phyloP scores from a whole-genome alignment of 805 yeast genomes.

The Pichia scutulata region DNA sequence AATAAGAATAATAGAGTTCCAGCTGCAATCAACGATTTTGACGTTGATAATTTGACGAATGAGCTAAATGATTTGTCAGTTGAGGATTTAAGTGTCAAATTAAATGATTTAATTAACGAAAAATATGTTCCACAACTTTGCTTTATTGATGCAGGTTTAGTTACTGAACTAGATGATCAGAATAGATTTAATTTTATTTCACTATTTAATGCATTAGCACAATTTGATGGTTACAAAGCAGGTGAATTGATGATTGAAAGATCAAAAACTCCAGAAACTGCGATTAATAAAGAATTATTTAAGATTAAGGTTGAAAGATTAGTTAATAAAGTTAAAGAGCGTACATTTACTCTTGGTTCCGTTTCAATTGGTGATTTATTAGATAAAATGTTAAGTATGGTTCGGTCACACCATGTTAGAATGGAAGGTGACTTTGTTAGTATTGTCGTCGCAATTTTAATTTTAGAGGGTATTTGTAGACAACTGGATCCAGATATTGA shows the following conservation, averaged over 20 bases:
- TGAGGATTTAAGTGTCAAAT: conserved; percentile 33
- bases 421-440: conserved; percentile 97
- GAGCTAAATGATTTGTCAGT: conserved; percentile 31
- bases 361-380: conserved; percentile 87
- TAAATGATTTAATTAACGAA: conserved; percentile 35
- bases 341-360: conserved; percentile 89
- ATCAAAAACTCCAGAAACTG: conserved; percentile 91
- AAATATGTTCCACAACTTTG: conserved; percentile 82
- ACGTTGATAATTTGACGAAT: conserved; percentile 38
- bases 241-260: conserved; percentile 95
- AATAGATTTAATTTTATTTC: conserved; percentile 85
- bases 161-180: conserved; percentile 73
- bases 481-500: conserved; percentile 90
- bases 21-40: conserved; percentile 35
- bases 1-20: conserved; percentile 18
- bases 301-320: conserved; percentile 80
- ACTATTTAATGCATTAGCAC: conserved; percentile 78
- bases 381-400: conserved; percentile 85
- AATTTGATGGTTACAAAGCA: conserved; percentile 88
- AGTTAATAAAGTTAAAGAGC: conserved; percentile 70
- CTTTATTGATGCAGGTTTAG: conserved; percentile 87
- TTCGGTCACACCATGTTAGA: conserved; percentile 86
- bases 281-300: conserved; percentile 73
- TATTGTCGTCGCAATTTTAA: conserved; percentile 85
- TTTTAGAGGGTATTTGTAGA: conserved; percentile 92